Conservation (phyloP, 495 filamentous ascomycete species). For the Bacidia gigantensis region DNA sequence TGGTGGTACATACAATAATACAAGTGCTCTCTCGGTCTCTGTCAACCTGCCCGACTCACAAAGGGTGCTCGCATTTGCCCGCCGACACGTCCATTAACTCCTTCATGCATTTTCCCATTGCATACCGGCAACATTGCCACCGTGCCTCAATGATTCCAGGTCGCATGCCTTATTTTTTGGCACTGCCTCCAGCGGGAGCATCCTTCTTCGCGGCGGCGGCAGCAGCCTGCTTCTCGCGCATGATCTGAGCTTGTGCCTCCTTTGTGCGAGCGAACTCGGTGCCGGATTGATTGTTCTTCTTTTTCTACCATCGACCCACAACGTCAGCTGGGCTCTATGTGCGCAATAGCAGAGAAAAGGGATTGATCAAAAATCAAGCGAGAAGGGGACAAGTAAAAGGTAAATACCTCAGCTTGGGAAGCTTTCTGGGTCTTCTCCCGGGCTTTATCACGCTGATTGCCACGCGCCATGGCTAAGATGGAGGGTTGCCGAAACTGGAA, state of each 20-base stretch:
- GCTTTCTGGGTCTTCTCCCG: conserved; percentile 70
- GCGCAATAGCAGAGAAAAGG: too few relatives aligned
- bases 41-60: too few relatives aligned
- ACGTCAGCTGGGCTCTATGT: too few relatives aligned
- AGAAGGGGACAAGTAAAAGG: too few relatives aligned
- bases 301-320: neutral
- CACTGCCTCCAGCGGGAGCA: conserved; percentile 11
- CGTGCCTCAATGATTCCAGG: neutral
- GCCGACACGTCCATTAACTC: too few relatives aligned
- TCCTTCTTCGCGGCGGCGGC: conserved; percentile 20
- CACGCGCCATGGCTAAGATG: conserved; percentile 59
- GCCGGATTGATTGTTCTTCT: conserved; percentile 37
- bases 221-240: conserved; percentile 76
- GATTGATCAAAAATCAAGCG: too few relatives aligned
- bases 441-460: conserved; percentile 85
- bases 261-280: conserved; percentile 57
- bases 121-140: neutral
- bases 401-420: conserved; percentile 33
- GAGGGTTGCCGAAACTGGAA: neutral
- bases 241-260: conserved; percentile 65
- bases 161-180: conserved; percentile 9
- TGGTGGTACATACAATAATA: neutral
- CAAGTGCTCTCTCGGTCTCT: too few relatives aligned
- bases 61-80: too few relatives aligned
- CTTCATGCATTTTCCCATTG: neutral